Evolutionary conservation across 441 rosid genomes (phyloP).

Genomic region (Aquilaria agallochum): DNA sequence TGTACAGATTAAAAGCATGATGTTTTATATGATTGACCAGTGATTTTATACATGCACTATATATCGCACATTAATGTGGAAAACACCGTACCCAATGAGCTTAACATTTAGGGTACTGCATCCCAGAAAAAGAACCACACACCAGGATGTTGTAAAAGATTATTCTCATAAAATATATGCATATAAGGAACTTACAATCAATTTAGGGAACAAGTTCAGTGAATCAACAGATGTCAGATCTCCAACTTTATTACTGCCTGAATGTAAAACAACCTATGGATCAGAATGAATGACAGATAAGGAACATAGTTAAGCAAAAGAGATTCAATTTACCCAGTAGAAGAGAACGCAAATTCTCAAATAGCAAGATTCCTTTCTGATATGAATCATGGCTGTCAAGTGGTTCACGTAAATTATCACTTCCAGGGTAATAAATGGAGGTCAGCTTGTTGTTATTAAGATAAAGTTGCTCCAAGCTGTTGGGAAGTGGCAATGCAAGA

Average conservation of each 20-base stretch:
- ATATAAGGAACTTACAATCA: slow-evolving; percentile 49
- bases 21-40: too few relatives aligned
- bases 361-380: slow-evolving; percentile 35
- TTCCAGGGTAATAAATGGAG: slow-evolving; percentile 46
- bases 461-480: slow-evolving; percentile 89
- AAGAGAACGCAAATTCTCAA: slow-evolving; percentile 74
- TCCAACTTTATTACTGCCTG: slow-evolving; percentile 66
- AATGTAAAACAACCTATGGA: slow-evolving; percentile 9
- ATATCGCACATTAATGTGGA: too few relatives aligned
- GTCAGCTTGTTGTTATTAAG: slow-evolving; percentile 78
- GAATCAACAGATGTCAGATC: slow-evolving; percentile 67
- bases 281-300: background rate
- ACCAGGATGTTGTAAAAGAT: background rate
- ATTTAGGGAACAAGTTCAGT: slow-evolving; percentile 58
- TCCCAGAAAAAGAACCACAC: too few relatives aligned
- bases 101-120: too few relatives aligned
- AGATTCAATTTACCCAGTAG: slow-evolving; percentile 56
- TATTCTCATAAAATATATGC: background rate
- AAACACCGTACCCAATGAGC: too few relatives aligned
- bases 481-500: slow-evolving; percentile 9
- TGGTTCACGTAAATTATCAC: slow-evolving; percentile 20
- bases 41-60: too few relatives aligned
- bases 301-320: slow-evolving; percentile 7
- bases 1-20: too few relatives aligned
- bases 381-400: slow-evolving; percentile 26